These are phyloP conservation scores for Glomus cerebriforme DNA, from an alignment of 192 early-diverging fungal genomes.

Conservation along the genomic window DNA sequence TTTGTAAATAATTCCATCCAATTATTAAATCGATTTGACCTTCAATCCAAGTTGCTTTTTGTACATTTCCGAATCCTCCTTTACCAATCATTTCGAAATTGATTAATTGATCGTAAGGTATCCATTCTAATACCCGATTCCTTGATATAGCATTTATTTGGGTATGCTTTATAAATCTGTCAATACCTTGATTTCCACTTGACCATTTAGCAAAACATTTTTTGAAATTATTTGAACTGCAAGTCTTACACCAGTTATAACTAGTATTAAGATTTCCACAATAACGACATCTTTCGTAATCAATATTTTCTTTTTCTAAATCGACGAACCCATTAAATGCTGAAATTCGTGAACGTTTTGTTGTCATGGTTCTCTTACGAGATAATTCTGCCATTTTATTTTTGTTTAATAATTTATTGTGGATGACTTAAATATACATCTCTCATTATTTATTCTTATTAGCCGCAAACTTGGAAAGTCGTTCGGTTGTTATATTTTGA, in stretches of 20 bases:
- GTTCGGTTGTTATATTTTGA: too few relatives aligned
- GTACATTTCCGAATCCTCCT: slow-evolving; percentile 18
- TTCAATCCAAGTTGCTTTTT: slow-evolving; percentile 16
- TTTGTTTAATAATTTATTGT: too few relatives aligned
- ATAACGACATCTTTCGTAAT: neutral
- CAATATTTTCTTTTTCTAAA: neutral
- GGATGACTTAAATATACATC: too few relatives aligned
- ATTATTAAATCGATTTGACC: slow-evolving; percentile 16
- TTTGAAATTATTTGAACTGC: neutral
- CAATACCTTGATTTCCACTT: slow-evolving; percentile 18
- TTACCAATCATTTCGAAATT: neutral
- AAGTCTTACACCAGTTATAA: slow-evolving; percentile 13
- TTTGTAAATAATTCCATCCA: slow-evolving; percentile 3
- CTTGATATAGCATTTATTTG: neutral
- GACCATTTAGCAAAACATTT: neutral
- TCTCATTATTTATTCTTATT: too few relatives aligned
- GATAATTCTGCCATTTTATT: too few relatives aligned
- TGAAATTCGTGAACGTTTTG: too few relatives aligned
- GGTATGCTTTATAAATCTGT: too few relatives aligned
- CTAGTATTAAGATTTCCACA: neutral
- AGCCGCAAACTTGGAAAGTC: too few relatives aligned
- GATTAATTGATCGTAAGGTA: neutral
- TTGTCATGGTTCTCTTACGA: too few relatives aligned
- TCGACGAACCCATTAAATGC: too few relatives aligned
- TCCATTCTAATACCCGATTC: slow-evolving; percentile 6